Evolutionary conservation across 1,284 basidiomycete genomes (phyloP).

Genomic region (Cystobasidium pallidum): DNA sequence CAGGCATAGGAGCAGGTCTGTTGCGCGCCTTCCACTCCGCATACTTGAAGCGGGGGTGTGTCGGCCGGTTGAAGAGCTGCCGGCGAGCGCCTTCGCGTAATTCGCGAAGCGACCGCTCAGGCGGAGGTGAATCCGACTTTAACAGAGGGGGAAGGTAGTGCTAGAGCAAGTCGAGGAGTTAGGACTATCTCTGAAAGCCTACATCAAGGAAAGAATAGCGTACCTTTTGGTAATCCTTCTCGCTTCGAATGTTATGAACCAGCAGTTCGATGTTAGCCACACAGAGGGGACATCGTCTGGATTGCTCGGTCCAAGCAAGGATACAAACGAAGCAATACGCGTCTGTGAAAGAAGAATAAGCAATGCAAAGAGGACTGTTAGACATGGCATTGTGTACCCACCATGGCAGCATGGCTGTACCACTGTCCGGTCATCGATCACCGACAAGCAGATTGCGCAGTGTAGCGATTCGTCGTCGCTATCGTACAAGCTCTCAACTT

Average conservation of each 20-base stretch:
- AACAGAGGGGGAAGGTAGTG: slow-evolving; percentile 51
- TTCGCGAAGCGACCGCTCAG: slow-evolving; percentile 7
- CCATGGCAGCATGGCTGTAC: slow-evolving; percentile 53
- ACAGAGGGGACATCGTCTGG: slow-evolving; percentile 55
- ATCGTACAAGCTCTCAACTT: slow-evolving; percentile 24
- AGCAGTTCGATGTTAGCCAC: slow-evolving; percentile 51
- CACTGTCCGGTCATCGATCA: slow-evolving; percentile 53
- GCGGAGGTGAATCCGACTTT: slow-evolving; percentile 19
- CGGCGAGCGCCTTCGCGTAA: slow-evolving; percentile 30
- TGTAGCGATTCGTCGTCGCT: slow-evolving; percentile 48
- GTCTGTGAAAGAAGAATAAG: background rate
- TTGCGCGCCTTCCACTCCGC: slow-evolving; percentile 40
- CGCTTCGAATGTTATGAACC: slow-evolving; percentile 53
- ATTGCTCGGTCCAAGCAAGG: slow-evolving; percentile 53
- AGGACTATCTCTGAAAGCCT: too few relatives aligned
- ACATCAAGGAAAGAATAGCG: too few relatives aligned
- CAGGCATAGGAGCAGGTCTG: slow-evolving; percentile 32
- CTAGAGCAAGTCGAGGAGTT: background rate
- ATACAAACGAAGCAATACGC: slow-evolving; percentile 56
- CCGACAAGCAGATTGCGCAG: slow-evolving; percentile 55
- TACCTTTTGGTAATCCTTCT: slow-evolving; percentile 53
- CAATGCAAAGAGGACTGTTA: background rate
- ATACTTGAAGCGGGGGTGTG: slow-evolving; percentile 40
- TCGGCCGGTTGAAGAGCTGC: slow-evolving; percentile 45
- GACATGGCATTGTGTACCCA: slow-evolving; percentile 19